Conservation (phyloP, 2,329 filamentous ascomycete species). For the Aspergillus sp. region DNA sequence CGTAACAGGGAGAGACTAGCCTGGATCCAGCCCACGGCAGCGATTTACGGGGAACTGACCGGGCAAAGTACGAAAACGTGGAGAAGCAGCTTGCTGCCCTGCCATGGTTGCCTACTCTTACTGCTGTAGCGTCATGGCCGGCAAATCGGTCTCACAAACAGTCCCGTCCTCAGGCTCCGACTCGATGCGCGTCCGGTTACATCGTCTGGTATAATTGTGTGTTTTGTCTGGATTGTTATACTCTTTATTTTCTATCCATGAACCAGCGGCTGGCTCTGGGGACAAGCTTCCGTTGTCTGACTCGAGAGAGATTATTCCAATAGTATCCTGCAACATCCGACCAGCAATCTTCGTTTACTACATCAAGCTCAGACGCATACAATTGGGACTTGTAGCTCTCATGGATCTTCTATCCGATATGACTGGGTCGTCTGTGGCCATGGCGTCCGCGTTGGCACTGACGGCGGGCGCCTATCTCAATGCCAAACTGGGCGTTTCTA, state of each 20-base stretch:
- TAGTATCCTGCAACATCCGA: not conserved
- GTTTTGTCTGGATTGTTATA: no score
- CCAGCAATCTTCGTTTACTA: not conserved
- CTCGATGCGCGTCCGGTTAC: no score
- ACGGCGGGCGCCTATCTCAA: slow-evolving; percentile 37
- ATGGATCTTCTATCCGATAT: slow-evolving; percentile 26
- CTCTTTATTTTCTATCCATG: no score
- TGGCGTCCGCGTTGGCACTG: slow-evolving; percentile 28
- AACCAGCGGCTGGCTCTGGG: not conserved
- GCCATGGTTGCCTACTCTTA: not conserved
- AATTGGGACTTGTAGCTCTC: no score
- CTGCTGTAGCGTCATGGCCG: slow-evolving; percentile 9
- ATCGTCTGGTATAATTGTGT: no score
- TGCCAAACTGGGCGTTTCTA: slow-evolving; percentile 35
- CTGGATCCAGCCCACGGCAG: no score
- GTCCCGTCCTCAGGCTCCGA: no score
- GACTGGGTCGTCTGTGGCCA: slow-evolving; percentile 20
- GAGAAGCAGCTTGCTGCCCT: not conserved
- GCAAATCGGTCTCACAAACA: slow-evolving; percentile 10
- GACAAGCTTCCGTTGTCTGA: not conserved
- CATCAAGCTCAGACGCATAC: no score
- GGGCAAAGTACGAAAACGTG: not conserved
- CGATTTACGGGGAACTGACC: not conserved
- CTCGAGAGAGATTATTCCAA: not conserved
- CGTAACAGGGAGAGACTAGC: no score